Evolutionary conservation across 2,329 filamentous ascomycete species (phyloP).

Genomic region (Claviceps cyperi): DNA sequence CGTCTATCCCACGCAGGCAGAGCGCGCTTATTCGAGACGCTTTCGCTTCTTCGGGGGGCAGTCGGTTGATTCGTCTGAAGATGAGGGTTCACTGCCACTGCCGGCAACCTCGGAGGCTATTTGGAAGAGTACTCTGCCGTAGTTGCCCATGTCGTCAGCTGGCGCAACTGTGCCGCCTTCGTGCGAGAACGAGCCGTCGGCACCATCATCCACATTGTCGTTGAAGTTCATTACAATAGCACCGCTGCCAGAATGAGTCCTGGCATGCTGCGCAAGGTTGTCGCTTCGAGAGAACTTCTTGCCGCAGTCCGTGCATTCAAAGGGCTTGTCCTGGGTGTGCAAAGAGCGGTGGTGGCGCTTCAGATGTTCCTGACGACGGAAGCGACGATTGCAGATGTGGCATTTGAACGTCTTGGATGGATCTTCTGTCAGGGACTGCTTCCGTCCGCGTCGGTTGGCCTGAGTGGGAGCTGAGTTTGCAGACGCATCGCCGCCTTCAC

Average conservation of each 20-base stretch:
- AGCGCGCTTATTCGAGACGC: slow-evolving; percentile 44
- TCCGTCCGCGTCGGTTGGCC: slow-evolving; percentile 83
- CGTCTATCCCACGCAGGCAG: too few species aligned
- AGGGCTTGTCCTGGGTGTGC: slow-evolving; percentile 97
- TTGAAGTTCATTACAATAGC: slow-evolving; percentile 84
- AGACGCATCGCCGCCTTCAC: slow-evolving; percentile 27
- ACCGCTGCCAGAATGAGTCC: slow-evolving; percentile 71
- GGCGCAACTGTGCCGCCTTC: slow-evolving; percentile 27
- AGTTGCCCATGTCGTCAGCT: slow-evolving; percentile 48
- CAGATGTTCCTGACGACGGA: slow-evolving; percentile 94
- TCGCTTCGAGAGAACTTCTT: slow-evolving; percentile 99
- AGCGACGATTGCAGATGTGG: slow-evolving; percentile 88
- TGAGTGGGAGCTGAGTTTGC: slow-evolving; percentile 35
- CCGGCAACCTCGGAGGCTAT: slow-evolving; percentile 60
- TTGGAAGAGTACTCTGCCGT: slow-evolving; percentile 71
- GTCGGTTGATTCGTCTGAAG: slow-evolving; percentile 37
- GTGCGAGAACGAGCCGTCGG: slow-evolving; percentile 33
- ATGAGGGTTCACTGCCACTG: slow-evolving; percentile 39
- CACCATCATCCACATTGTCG: slow-evolving; percentile 51
- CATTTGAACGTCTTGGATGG: slow-evolving; percentile 98
- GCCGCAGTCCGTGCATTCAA: slow-evolving; percentile 91
- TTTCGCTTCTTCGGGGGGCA: slow-evolving; percentile 53
- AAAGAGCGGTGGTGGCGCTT: slow-evolving; percentile 98
- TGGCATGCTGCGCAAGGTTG: slow-evolving; percentile 89
- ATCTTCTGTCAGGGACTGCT: slow-evolving; percentile 95